phyloP scores from a whole-genome alignment of 2,329 filamentous ascomycete species.

The Colletotrichum gigasporum region DNA sequence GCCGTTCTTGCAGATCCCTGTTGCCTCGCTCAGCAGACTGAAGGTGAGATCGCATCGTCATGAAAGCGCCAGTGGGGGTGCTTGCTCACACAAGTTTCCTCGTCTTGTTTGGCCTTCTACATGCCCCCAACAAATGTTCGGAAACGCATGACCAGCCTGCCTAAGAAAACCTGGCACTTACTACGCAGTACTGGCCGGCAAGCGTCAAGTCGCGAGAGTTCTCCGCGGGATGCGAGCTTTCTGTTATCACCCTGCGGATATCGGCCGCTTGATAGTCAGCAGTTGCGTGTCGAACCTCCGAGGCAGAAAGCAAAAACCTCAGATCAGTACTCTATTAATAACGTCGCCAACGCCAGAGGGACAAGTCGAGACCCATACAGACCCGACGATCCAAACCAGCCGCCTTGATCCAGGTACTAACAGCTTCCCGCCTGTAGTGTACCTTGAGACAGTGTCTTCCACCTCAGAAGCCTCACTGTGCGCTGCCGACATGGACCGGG shows the following conservation, averaged over 20 bases:
- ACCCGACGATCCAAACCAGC: slow-evolving; percentile 17
- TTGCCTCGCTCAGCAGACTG: neutral
- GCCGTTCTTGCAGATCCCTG: neutral
- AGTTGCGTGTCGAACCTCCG: neutral
- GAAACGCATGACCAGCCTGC: neutral
- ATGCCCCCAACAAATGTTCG: neutral
- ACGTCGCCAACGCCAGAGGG: neutral
- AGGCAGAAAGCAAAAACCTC: slow-evolving; percentile 15
- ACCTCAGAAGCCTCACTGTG: slow-evolving; percentile 7
- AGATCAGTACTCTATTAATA: slow-evolving; percentile 31
- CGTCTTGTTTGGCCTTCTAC: neutral
- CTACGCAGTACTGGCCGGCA: neutral
- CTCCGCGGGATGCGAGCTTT: neutral
- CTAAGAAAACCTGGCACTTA: neutral
- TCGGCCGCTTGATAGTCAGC: neutral
- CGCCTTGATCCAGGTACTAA: slow-evolving; percentile 17
- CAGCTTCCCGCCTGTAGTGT: neutral
- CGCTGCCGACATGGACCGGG: slow-evolving; percentile 4
- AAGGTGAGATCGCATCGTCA: neutral
- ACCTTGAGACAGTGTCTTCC: slow-evolving; percentile 24
- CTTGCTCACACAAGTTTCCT: neutral
- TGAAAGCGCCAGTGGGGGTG: neutral
- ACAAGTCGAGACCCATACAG: slow-evolving; percentile 27
- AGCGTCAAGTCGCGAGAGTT: neutral
- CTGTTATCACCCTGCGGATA: neutral